Conservation (phyloP, 1,139 yeast species). For the Diutina siamensis region DNA sequence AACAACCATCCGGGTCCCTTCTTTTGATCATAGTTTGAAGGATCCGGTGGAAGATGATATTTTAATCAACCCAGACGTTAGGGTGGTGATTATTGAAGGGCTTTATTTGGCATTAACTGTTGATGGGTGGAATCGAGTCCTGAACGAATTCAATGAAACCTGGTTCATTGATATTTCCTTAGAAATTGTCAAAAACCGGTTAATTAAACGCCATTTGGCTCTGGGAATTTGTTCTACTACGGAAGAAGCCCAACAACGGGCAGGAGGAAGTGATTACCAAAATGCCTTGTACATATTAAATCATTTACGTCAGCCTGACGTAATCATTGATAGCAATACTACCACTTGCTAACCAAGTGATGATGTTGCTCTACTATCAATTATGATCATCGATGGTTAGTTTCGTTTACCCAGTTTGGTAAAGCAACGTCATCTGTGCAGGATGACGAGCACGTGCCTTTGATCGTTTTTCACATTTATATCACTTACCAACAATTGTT, state of each 20-base stretch:
- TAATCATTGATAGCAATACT: neutral
- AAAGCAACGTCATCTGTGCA: too few species aligned
- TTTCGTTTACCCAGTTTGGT: too few species aligned
- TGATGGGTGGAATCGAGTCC: slow-evolving; percentile 39
- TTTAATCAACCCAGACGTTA: slow-evolving; percentile 26
- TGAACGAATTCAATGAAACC: slow-evolving; percentile 23
- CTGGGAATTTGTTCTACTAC: slow-evolving; percentile 51
- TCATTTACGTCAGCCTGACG: slow-evolving; percentile 11
- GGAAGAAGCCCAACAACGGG: slow-evolving; percentile 54
- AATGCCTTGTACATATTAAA: slow-evolving; percentile 50
- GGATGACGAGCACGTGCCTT: neutral
- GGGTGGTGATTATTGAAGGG: slow-evolving; percentile 56
- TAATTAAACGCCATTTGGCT: slow-evolving; percentile 57
- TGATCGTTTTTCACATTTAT: neutral
- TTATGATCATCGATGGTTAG: too few species aligned
- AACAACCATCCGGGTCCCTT: slow-evolving; percentile 36
- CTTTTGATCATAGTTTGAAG: slow-evolving; percentile 61
- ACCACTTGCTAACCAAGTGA: too few species aligned
- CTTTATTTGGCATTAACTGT: slow-evolving; percentile 42
- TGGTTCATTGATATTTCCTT: slow-evolving; percentile 40
- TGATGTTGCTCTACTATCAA: too few species aligned
- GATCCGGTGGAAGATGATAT: slow-evolving; percentile 54
- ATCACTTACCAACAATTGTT: neutral
- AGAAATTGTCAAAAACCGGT: slow-evolving; percentile 38
- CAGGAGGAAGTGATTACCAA: slow-evolving; percentile 53